Percentiles rank a stretch among this genome's conserved stretches.
Evolutionary conservation across 2,329 filamentous ascomycete species (phyloP).

Genomic region (Neopestalotiopsis clavispora): DNA sequence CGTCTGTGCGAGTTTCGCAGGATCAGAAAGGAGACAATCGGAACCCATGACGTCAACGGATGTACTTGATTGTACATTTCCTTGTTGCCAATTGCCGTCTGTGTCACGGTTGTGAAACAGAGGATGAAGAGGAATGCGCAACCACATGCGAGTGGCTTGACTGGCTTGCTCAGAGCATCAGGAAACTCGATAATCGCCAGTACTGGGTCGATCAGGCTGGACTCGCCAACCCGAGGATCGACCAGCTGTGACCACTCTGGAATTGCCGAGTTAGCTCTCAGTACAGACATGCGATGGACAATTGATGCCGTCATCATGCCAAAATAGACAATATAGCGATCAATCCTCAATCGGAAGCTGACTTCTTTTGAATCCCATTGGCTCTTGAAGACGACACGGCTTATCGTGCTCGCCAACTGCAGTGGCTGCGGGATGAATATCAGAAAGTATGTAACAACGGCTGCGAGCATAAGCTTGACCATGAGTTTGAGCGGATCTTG

Average conservation of each 20-base stretch:
- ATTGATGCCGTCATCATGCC: constrained; percentile 57
- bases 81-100: constrained; percentile 32
- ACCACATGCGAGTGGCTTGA: constrained; percentile 6
- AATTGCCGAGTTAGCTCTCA: constrained; percentile 25
- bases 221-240: constrained; percentile 20
- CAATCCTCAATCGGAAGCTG: constrained; percentile 54
- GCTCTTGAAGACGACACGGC: constrained; percentile 49
- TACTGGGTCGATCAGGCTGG: constrained; percentile 8
- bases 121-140: constrained; percentile 30
- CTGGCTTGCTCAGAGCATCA: neutral
- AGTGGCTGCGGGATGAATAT: constrained; percentile 44
- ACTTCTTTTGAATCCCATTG: constrained; percentile 54
- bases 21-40: constrained; percentile 56
- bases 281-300: constrained; percentile 35
- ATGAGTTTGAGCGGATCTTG: constrained; percentile 45
- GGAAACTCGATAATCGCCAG: neutral
- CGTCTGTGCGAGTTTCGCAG: constrained; percentile 53
- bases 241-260: constrained; percentile 26
- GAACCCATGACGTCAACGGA: constrained; percentile 58
- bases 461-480: constrained; percentile 52
- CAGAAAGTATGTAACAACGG: constrained; percentile 39
- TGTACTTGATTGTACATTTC: constrained; percentile 54
- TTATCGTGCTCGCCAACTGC: constrained; percentile 42
- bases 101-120: constrained; percentile 38
- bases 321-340: constrained; percentile 60